Evolutionary conservation across 2,329 filamentous ascomycete species (phyloP).

Genomic region (Botryotinia calthae): DNA sequence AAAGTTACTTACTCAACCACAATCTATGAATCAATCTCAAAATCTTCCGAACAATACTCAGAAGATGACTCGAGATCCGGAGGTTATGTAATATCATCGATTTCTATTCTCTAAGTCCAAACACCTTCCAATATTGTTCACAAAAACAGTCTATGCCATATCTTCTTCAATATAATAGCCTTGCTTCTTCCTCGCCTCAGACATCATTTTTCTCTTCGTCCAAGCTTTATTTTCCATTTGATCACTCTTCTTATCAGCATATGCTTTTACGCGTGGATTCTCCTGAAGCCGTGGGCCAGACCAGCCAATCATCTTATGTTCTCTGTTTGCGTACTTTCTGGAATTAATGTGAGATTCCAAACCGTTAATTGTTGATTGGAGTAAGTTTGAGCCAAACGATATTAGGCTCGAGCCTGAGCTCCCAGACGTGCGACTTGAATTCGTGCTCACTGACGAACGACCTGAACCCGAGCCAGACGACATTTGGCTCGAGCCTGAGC

Average conservation of each 20-base stretch:
- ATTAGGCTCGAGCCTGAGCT: background rate
- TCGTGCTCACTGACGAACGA: no score
- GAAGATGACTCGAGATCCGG: background rate
- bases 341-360: background rate
- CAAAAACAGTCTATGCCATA: background rate
- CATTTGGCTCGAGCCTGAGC: no score
- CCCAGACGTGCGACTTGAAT: background rate
- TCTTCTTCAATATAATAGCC: background rate
- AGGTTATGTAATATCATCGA: background rate
- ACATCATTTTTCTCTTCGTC: background rate
- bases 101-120: background rate
- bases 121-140: background rate
- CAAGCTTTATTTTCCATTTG: no score
- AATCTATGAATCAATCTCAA: background rate
- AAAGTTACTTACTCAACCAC: background rate
- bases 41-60: background rate
- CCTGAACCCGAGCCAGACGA: no score
- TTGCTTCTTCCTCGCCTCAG: background rate
- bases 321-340: background rate
- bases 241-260: background rate
- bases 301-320: background rate
- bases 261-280: background rate
- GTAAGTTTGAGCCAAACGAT: background rate
- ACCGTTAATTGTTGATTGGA: no score
- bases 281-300: background rate